phyloP scores from a whole-genome alignment of 164 flowering plant species.

The Stephania japonica region DNA sequence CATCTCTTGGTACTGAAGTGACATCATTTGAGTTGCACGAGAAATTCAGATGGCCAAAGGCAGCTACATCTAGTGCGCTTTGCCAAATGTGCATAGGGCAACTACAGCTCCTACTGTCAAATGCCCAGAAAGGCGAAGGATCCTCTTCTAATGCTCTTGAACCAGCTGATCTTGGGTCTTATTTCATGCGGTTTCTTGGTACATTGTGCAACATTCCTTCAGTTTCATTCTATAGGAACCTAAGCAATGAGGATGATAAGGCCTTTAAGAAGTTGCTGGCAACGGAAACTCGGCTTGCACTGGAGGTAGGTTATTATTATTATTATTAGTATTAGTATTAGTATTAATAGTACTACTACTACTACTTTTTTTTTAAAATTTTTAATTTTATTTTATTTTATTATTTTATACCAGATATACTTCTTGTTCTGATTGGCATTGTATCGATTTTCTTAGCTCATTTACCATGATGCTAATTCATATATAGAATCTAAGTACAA shows the following conservation, averaged over 20 bases:
- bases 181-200: conserved; percentile 71
- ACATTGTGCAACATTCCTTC: conserved; percentile 87
- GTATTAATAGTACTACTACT: no score
- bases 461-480: conserved; percentile 1
- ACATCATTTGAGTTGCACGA: conserved; percentile 91
- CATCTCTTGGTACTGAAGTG: conserved; percentile 91
- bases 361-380: no score
- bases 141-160: conserved; percentile 39
- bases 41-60: conserved; percentile 89
- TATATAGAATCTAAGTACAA: background rate
- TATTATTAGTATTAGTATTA: no score
- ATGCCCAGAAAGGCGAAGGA: conserved; percentile 71
- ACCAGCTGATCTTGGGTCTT: conserved; percentile 68
- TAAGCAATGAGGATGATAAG: conserved; percentile 65
- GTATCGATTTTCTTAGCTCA: background rate
- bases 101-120: conserved; percentile 65
- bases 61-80: conserved; percentile 62
- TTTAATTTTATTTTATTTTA: no score
- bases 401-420: background rate
- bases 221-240: conserved; percentile 67
- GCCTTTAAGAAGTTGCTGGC: conserved; percentile 67
- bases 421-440: background rate
- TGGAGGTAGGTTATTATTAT: no score
- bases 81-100: conserved; percentile 81
- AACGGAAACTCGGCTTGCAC: conserved; percentile 55